Percentiles rank a stretch among this genome's conserved stretches.
Conservation (phyloP, 2,329 filamentous ascomycete genomes). For the Cryoendolithus antarcticus region DNA sequence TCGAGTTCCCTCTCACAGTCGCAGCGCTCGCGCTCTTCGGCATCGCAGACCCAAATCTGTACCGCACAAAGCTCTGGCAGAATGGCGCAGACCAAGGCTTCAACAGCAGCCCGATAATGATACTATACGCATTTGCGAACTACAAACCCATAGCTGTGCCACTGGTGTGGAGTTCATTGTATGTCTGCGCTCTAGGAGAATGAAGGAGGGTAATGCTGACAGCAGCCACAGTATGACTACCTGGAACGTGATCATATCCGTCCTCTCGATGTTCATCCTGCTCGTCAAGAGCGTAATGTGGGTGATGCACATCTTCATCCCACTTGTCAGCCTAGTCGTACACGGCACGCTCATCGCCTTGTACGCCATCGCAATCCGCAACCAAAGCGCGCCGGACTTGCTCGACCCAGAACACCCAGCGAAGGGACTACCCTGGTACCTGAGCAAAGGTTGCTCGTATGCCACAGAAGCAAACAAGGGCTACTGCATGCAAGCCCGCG, state of each 20-base stretch:
- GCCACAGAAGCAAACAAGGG: conserved; percentile 36
- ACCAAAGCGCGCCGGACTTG: conserved; percentile 62
- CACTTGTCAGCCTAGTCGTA: conserved; percentile 48
- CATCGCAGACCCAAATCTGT: conserved; percentile 60
- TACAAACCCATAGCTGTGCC: conserved; percentile 49
- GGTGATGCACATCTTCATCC: conserved; percentile 60
- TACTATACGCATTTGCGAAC: conserved; percentile 64
- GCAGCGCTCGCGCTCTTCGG: conserved; percentile 58
- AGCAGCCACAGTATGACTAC: conserved; percentile 48
- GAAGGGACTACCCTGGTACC: conserved; percentile 59
- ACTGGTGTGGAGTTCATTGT: conserved; percentile 63
- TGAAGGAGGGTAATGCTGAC: conserved; percentile 5
- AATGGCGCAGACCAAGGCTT: conserved; percentile 58
- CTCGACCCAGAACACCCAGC: conserved; percentile 52
- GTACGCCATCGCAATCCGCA: conserved; percentile 54
- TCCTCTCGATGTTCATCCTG: conserved; percentile 64
- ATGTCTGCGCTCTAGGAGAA: conserved; percentile 26
- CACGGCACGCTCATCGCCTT: conserved; percentile 48
- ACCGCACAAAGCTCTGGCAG: conserved; percentile 59
- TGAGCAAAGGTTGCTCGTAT: conserved; percentile 51
- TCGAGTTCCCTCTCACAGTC: conserved; percentile 55
- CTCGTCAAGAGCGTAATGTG: conserved; percentile 57
- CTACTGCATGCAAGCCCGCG: conserved; percentile 58
- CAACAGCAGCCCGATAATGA: conserved; percentile 59
- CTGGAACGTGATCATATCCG: conserved; percentile 64